phyloP scores from a whole-genome alignment of 2,329 filamentous ascomycete genomes.

The Pseudogymnoascus sp. region DNA sequence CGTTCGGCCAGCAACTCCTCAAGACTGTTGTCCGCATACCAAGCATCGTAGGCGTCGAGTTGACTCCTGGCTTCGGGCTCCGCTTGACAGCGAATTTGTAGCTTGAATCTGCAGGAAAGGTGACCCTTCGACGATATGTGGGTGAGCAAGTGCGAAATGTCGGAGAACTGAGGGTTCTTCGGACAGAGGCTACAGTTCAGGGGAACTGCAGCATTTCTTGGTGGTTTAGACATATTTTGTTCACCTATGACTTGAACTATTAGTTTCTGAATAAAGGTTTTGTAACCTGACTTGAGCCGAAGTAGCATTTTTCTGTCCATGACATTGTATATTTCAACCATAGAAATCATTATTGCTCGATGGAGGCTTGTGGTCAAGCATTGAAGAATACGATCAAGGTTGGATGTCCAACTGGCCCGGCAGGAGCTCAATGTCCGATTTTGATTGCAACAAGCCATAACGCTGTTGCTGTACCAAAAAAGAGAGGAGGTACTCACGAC shows the following conservation, averaged over 20 bases:
- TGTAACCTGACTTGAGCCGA: background rate
- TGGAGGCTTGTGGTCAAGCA: background rate
- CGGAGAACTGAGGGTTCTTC: slow-evolving; percentile 71
- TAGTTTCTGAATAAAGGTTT: background rate
- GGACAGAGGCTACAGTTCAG: slow-evolving; percentile 79
- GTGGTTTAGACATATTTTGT: slow-evolving; percentile 11
- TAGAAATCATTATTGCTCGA: background rate
- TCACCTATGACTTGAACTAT: background rate
- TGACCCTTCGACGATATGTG: slow-evolving; percentile 92
- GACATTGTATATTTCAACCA: background rate
- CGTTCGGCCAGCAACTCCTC: slow-evolving; percentile 68
- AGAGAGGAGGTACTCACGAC: background rate
- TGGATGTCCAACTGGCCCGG: background rate
- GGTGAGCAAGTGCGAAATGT: slow-evolving; percentile 84
- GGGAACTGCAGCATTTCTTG: slow-evolving; percentile 39
- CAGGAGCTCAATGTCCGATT: background rate
- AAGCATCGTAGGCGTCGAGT: slow-evolving; percentile 63
- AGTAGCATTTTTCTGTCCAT: background rate
- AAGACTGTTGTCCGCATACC: slow-evolving; percentile 67
- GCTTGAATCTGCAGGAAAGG: slow-evolving; percentile 72
- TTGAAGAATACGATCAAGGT: background rate
- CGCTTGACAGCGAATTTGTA: slow-evolving; percentile 61
- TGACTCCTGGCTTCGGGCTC: slow-evolving; percentile 55
- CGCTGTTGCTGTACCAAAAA: background rate
- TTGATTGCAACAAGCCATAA: background rate